Percentiles rank a stretch among this genome's conserved stretches.
Conservation (phyloP, 1,284 basidiomycete species). For the Apiotrichum laibachii region DNA sequence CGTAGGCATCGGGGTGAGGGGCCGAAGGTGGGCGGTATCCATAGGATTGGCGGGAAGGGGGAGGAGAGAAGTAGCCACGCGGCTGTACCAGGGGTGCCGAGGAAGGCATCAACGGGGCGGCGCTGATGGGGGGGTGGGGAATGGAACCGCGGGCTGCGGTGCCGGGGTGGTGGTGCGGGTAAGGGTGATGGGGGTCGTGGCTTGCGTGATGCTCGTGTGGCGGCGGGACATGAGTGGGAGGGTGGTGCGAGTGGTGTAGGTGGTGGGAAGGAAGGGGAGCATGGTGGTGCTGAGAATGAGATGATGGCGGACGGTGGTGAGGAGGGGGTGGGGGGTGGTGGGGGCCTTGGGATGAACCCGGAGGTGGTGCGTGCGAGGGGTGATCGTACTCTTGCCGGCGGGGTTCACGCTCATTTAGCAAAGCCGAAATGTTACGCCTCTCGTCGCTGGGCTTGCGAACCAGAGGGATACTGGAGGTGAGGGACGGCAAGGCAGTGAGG, state of each 20-base stretch:
- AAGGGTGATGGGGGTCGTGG: neutral
- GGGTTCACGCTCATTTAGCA: constrained; percentile 11
- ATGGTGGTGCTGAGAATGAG: neutral
- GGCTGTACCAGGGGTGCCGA: neutral
- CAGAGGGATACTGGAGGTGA: constrained; percentile 1
- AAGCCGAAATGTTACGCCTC: constrained; percentile 12
- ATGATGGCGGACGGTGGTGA: neutral
- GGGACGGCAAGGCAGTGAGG: constrained; percentile 3
- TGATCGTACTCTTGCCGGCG: neutral
- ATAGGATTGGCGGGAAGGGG: neutral
- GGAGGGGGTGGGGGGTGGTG: neutral
- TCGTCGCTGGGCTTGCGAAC: constrained; percentile 13
- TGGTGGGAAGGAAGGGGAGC: neutral
- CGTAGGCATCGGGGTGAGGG: constrained; percentile 1
- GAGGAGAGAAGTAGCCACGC: constrained; percentile 1
- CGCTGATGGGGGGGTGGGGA: constrained; percentile 2
- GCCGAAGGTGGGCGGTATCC: constrained; percentile 5
- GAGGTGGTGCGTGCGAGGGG: constrained; percentile 5
- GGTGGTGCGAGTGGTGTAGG: constrained; percentile 4
- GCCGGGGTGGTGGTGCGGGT: neutral
- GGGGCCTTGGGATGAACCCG: neutral
- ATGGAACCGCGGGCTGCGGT: no score
- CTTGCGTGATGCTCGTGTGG: constrained; percentile 2
- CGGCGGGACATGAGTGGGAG: neutral
- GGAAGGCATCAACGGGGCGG: neutral